Conservation (phyloP, 2,329 filamentous ascomycete genomes). For the Amauroascus verrucosus region DNA sequence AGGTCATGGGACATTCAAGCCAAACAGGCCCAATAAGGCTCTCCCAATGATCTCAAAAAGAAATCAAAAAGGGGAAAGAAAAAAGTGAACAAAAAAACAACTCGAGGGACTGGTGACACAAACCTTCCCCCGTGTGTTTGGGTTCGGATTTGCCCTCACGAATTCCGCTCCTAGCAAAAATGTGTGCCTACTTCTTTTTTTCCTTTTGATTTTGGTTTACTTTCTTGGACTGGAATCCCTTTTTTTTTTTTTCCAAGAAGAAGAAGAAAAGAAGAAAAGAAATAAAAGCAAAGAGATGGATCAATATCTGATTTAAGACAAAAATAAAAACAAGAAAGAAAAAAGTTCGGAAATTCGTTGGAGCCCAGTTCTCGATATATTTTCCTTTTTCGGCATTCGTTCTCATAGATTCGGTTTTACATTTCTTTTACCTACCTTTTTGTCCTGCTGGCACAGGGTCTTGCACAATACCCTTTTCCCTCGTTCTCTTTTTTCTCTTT, state of each 20-base stretch:
- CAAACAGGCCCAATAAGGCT: conserved; percentile 5
- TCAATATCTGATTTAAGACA: too few species aligned
- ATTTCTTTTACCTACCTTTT: background rate
- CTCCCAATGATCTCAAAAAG: too few species aligned
- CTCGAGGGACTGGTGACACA: too few species aligned
- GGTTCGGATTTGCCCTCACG: too few species aligned
- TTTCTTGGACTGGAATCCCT: conserved; percentile 12
- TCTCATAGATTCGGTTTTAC: background rate
- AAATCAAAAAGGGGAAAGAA: background rate
- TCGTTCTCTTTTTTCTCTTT: background rate
- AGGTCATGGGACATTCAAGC: conserved; percentile 13
- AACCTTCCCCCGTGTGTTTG: too few species aligned
- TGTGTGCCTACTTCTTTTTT: too few species aligned
- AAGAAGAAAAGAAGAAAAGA: background rate
- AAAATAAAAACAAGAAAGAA: background rate
- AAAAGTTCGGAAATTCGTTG: background rate
- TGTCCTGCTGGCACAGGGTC: conserved; percentile 9
- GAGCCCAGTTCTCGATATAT: background rate
- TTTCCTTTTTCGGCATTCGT: background rate
- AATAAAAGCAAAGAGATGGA: too few species aligned
- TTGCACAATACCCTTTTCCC: conserved; percentile 4
- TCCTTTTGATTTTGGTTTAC: too few species aligned
- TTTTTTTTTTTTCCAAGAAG: background rate
- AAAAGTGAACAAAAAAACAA: background rate
- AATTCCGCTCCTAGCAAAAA: too few species aligned